Evolutionary conservation across 345 rosid species (phyloP), one percentile per base, ranked within the genome.

Genomic region (Linum lewisii): DNA sequence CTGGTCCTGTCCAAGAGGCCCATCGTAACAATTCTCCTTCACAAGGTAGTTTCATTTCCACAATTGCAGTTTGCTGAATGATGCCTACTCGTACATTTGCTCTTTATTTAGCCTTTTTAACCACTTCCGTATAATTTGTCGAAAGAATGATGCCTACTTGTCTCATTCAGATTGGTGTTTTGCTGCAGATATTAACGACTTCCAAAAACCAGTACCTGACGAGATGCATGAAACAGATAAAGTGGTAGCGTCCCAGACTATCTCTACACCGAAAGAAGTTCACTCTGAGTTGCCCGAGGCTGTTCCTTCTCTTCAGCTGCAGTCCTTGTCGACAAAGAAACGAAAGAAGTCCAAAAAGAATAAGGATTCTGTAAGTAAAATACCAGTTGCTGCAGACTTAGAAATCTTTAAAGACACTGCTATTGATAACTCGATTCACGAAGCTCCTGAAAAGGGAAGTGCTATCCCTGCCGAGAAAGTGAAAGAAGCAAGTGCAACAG

Each of bases 321-420:
- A 79, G 65, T 62, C 79, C 57, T 57, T 51, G 23, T 15, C 21
- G 67, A 38, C 71, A 47, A 81, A 77, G 78, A 72, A 69, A 63
- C 79, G 57, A 45, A 86, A 51, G 75, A 78, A 75, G 65, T 63
- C 75, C 25, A 81, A 49, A 53, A 84, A 64, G 49, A 20, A 61
- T 55, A 69, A 56, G 72, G 78, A 57, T 53, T 63, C 51, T 19
- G 55, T 59, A 21, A 56, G 53, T 59, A 75, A 44, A 50, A 47
- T 52, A 34, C 62, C 29, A 21, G 56, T 61, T 6, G 34, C 62
- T 44, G 60, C 72, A 54, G 74, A 73, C 68, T 32, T 61, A 34
- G n/a, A n/a, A n/a, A n/a, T n/a, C n/a, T n/a, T n/a, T n/a, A n/a
- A n/a, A n/a, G n/a, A 68, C 24, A 50, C 44, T 57, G 56, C 51